These are phyloP conservation scores for Fusarium sp. DNA, from an alignment of 2,329 filamentous ascomycete genomes.

Conservation along the genomic window DNA sequence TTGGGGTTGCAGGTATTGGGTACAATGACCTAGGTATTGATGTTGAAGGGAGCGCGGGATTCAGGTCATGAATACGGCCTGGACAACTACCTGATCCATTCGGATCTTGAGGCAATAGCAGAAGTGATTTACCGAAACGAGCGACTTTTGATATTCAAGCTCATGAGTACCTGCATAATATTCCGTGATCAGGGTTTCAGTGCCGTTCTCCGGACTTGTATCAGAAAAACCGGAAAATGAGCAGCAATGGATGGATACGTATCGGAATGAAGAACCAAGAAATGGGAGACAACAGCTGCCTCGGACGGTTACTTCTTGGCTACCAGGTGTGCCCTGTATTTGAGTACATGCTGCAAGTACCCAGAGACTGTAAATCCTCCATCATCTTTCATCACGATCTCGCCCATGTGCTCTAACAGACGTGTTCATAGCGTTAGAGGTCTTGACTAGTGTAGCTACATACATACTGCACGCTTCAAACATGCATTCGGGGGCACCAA, in stretches of 20 bases:
- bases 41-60: neutral
- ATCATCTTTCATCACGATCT: conserved; percentile 32
- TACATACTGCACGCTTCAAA: neutral
- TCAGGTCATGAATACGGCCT: neutral
- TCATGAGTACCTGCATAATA: conserved; percentile 28
- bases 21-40: neutral
- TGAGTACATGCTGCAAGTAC: neutral
- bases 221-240: conserved; percentile 16
- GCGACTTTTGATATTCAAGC: neutral
- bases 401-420: conserved; percentile 13
- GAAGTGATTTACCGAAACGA: neutral
- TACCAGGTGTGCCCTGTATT: neutral
- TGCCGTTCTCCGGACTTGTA: neutral
- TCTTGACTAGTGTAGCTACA: neutral
- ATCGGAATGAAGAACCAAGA: neutral
- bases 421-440: conserved; percentile 2
- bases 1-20: neutral
- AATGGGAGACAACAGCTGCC: conserved; percentile 1
- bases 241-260: neutral
- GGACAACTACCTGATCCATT: neutral
- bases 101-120: neutral
- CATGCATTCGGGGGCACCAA: neutral
- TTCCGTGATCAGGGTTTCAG: conserved; percentile 14
- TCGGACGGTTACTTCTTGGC: neutral
- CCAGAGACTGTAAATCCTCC: neutral